A percentile compares a stretch with the other conserved stretches of the same genome.
Conservation (phyloP, 2,329 filamentous ascomycete species). For the Fusarium phyllophilum region DNA sequence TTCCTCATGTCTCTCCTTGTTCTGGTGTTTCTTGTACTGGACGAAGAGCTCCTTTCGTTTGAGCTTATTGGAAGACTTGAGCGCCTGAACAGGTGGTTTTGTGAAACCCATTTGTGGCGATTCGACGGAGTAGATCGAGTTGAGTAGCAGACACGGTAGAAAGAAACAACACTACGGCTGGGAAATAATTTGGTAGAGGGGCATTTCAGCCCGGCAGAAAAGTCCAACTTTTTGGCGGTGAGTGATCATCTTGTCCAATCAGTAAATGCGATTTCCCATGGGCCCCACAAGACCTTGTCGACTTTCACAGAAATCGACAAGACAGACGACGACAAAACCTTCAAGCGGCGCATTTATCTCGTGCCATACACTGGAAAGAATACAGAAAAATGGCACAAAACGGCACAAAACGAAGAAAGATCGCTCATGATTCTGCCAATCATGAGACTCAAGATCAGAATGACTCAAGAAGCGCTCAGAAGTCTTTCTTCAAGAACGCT, state of each 20-base stretch:
- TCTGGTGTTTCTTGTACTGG: conserved; percentile 79
- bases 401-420: conserved; percentile 66
- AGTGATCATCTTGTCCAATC: conserved; percentile 17
- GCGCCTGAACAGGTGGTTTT: conserved; percentile 50
- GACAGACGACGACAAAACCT: conserved; percentile 31
- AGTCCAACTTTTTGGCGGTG: conserved; percentile 51
- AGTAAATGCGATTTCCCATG: not conserved
- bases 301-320: conserved; percentile 32
- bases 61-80: conserved; percentile 77
- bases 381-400: conserved; percentile 56
- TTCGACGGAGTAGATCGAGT: conserved; percentile 2
- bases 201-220: conserved; percentile 38
- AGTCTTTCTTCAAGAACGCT: conserved; percentile 77
- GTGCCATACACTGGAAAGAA: conserved; percentile 4
- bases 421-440: conserved; percentile 62
- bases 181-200: conserved; percentile 34
- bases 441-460: conserved; percentile 53
- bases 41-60: conserved; percentile 82
- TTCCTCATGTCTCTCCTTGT: conserved; percentile 78
- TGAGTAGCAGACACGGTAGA: not conserved
- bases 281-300: conserved; percentile 6
- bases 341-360: conserved; percentile 14
- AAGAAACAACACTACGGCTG: conserved; percentile 15
- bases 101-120: conserved; percentile 47
- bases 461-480: conserved; percentile 58